These are phyloP conservation scores for Dothideomycetidae sp. DNA, from an alignment of 2,329 filamentous ascomycete genomes.

Conservation along the genomic window DNA sequence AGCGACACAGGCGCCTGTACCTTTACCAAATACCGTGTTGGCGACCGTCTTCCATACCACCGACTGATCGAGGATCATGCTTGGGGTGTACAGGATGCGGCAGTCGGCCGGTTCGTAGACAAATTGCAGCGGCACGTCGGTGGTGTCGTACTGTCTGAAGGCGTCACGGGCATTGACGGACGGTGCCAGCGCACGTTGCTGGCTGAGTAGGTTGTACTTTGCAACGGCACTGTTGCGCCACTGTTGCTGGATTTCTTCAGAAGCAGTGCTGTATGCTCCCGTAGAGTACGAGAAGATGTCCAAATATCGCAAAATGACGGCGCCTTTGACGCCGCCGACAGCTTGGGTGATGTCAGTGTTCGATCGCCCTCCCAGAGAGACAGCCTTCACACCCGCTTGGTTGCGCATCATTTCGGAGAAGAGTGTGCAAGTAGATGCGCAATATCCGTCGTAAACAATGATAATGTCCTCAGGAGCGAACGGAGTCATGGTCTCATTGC, in stretches of 20 bases:
- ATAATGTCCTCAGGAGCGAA: constrained; percentile 46
- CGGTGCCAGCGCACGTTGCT: constrained; percentile 15
- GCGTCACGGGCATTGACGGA: constrained; percentile 21
- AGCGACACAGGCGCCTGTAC: constrained; percentile 20
- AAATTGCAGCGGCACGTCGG: constrained; percentile 35
- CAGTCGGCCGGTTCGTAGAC: constrained; percentile 36
- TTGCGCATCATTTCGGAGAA: constrained; percentile 32
- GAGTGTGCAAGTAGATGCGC: constrained; percentile 33
- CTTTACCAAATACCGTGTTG: constrained; percentile 19
- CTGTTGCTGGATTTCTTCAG: constrained; percentile 10
- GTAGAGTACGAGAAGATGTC: constrained; percentile 15
- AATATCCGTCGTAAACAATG: constrained; percentile 33
- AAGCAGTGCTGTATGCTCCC: constrained; percentile 15
- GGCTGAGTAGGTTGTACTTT: constrained; percentile 17
- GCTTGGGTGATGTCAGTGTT: constrained; percentile 30
- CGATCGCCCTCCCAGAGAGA: constrained; percentile 30
- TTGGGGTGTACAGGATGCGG: constrained; percentile 37
- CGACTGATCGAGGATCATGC: constrained; percentile 35
- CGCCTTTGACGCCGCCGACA: constrained; percentile 32
- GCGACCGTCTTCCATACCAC: constrained; percentile 33
- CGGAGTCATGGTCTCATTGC: constrained; percentile 34
- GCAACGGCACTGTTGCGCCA: constrained; percentile 18
- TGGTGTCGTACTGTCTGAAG: constrained; percentile 21
- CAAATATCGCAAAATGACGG: constrained; percentile 19
- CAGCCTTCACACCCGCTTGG: constrained; percentile 29